phyloP scores from a whole-genome alignment of 805 yeast genomes.

The Hanseniaspora clermontiae region DNA sequence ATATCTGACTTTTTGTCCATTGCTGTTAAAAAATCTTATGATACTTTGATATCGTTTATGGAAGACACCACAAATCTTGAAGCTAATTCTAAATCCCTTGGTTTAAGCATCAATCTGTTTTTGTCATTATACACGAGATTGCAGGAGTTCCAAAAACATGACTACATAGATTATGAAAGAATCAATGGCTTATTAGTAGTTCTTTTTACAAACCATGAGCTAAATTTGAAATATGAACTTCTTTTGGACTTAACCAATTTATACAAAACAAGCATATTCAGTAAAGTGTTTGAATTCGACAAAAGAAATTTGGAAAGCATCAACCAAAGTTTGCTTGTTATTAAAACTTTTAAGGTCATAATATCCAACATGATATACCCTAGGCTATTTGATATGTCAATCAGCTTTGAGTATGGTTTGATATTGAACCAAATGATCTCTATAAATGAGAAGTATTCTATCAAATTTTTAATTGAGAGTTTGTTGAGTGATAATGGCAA shows the following conservation, averaged over 20 bases:
- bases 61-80: background rate
- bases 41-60: background rate
- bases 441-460: conserved; percentile 1
- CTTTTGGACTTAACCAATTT: background rate
- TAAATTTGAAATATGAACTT: background rate
- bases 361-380: background rate
- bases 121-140: background rate
- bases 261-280: background rate
- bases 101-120: background rate
- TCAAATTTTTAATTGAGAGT: conserved; percentile 4
- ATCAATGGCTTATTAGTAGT: background rate
- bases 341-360: conserved; percentile 8
- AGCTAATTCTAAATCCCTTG: background rate
- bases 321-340: background rate
- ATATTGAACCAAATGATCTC: background rate
- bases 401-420: conserved; percentile 1
- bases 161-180: background rate
- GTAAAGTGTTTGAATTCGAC: conserved; percentile 6
- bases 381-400: background rate
- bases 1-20: conserved; percentile 1
- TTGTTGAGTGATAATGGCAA: background rate
- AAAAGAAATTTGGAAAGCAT: background rate
- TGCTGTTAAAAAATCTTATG: background rate
- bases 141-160: background rate
- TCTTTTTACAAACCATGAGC: background rate